A percentile compares a stretch with the other conserved stretches of the same genome.
phyloP scores from a whole-genome alignment of 371 early-diverging fungal species.

The Haplosporangium sp. region DNA sequence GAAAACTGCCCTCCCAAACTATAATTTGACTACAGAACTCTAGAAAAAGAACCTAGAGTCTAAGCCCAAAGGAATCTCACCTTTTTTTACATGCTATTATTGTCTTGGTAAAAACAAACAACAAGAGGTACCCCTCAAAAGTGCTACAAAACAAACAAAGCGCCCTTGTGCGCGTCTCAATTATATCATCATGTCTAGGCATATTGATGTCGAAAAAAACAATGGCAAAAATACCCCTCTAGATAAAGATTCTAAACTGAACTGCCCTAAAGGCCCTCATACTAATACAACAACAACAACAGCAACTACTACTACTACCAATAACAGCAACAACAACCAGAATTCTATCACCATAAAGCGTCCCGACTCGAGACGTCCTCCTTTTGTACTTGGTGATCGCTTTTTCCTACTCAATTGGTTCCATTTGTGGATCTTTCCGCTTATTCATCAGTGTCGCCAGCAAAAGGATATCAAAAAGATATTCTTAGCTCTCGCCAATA shows the following conservation, averaged over 20 bases:
- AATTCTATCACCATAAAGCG: background rate
- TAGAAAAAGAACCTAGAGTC: background rate
- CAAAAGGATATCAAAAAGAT: constrained; percentile 34
- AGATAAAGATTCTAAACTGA: background rate
- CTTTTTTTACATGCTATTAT: background rate
- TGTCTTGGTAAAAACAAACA: background rate
- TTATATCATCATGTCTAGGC: background rate
- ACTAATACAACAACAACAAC: background rate
- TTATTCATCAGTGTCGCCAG: constrained; percentile 30
- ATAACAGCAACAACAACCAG: background rate
- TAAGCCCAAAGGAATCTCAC: background rate
- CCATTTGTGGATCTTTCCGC: constrained; percentile 44
- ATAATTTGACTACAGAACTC: background rate
- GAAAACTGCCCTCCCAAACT: background rate
- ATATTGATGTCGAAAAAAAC: background rate
- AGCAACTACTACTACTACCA: background rate
- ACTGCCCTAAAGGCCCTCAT: background rate
- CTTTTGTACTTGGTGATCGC: constrained; percentile 33
- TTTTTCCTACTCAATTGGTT: constrained; percentile 52
- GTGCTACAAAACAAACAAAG: background rate
- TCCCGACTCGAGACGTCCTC: constrained; percentile 2
- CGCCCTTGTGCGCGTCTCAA: background rate
- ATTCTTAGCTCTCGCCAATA: constrained; percentile 16
- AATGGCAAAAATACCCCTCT: background rate
- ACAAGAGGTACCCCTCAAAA: background rate